Conservation (phyloP, 305 asterid species). For the Fraxinus xanthoxyloides region DNA sequence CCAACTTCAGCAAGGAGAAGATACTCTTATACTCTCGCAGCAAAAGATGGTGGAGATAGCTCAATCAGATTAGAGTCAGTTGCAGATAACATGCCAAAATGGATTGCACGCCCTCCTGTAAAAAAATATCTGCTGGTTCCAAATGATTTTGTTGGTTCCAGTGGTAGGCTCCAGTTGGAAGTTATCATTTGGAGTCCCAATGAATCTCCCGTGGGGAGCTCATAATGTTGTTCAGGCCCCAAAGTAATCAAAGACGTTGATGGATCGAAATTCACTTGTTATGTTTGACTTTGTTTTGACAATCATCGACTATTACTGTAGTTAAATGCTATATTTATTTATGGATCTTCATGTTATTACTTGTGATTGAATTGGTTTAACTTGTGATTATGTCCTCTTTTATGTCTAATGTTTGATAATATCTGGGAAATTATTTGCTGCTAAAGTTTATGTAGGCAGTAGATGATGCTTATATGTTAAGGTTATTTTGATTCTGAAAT, state of each 20-base stretch:
- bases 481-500: background rate
- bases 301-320: background rate
- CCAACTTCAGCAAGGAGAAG: conserved; percentile 28
- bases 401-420: background rate
- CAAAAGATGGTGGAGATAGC: conserved; percentile 36
- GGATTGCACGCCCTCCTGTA: conserved; percentile 24
- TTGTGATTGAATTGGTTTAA: background rate
- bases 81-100: conserved; percentile 34
- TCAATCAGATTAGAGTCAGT: conserved; percentile 31
- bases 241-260: background rate
- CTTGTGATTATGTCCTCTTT: background rate
- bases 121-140: conserved; percentile 50
- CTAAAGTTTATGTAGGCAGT: background rate
- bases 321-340: background rate
- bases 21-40: conserved; percentile 38
- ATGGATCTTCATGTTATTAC: background rate
- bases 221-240: background rate
- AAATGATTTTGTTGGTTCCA: conserved; percentile 13
- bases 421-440: background rate
- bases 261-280: background rate
- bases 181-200: conserved; percentile 27
- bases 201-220: background rate
- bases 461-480: background rate
- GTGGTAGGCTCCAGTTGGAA: conserved; percentile 35
- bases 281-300: background rate